Evolutionary conservation across 768 basidiomycete genomes (phyloP), one percentile per base, ranked within the genome.

Genomic region (Russula lepida): DNA sequence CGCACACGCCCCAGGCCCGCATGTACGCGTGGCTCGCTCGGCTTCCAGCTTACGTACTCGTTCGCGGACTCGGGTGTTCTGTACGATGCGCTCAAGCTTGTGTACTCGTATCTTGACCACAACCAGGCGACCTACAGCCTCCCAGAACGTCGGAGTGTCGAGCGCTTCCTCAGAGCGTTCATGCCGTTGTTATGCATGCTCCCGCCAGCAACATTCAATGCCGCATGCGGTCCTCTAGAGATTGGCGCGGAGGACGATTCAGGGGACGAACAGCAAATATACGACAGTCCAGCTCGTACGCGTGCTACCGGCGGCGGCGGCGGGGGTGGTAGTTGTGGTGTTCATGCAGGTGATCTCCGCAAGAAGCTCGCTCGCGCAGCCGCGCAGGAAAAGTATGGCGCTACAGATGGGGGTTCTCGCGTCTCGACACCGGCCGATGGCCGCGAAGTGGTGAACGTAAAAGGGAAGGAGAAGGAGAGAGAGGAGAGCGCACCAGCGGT

Each of bases 101-200:
- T 95, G 63, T 88, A 90, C 70, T 85, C 86, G 15, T 98, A 91
- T 77, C 79, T 99, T 67, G 95, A 98, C 68, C 91, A 88, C 70
- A 87, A 88, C 50, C 84, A 85, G 66, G 82, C 80, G 17, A 81
- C 83, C 59, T 91, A 91, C 72, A 88, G 84, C 61, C 73, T 79
- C 2, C 77, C 79, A 54, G 95, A 98, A 74, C 83, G 92, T 48
- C 84, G 89, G 48, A 78, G 81, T 32, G 84, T 98, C 44, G 97
- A 98, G 70, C 79, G 79, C 51, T 95, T 95, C 74, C 77, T 99
- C 33, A 83, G 89, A 37, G 76, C 81, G 11, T 94, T 98, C 71
- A 78, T 98, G 50, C 92, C 94, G 11, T 74, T 85, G 35, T 77
- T 98, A 32, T 92, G 86, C 78, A 87, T 78, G 81, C 79, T 79